These are phyloP conservation scores for Sugiyamaella castrensis DNA, from an alignment of 1,139 yeast genomes.

Conservation along the genomic window DNA sequence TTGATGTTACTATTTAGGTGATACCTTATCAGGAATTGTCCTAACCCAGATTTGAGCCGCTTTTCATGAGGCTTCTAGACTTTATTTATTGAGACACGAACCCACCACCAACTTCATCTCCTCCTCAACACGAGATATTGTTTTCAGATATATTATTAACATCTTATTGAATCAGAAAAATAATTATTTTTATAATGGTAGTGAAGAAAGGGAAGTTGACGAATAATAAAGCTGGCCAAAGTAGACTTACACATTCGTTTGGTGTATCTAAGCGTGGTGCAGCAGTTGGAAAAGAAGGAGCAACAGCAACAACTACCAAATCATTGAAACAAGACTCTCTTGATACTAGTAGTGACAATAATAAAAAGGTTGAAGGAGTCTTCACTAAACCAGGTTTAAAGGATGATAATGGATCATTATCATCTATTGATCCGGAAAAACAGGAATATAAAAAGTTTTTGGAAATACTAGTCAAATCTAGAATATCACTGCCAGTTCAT, in stretches of 20 bases:
- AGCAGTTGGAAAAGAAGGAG: neutral
- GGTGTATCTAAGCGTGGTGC: slow-evolving; percentile 15
- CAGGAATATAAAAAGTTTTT: slow-evolving; percentile 8
- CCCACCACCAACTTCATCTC: too few species aligned
- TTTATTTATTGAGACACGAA: too few species aligned
- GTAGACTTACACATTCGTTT: slow-evolving; percentile 16
- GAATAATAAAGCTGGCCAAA: slow-evolving; percentile 8
- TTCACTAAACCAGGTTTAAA: slow-evolving; percentile 1
- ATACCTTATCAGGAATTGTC: too few species aligned
- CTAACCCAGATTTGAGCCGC: too few species aligned
- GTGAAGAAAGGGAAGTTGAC: slow-evolving; percentile 1
- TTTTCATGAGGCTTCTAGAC: too few species aligned
- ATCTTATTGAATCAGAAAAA: too few species aligned
- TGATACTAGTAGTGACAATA: neutral
- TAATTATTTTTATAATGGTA: neutral
- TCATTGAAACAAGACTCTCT: neutral
- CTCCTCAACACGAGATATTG: too few species aligned
- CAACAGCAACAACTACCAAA: neutral
- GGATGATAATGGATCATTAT: neutral
- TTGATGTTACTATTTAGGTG: too few species aligned
- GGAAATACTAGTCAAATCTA: slow-evolving; percentile 13
- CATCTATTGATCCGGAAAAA: slow-evolving; percentile 7
- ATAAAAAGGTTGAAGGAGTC: neutral
- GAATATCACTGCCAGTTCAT: slow-evolving; percentile 29
- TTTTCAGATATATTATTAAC: too few species aligned